Conservation (phyloP, 2,329 filamentous ascomycete genomes). For the Fusarium sp. region DNA sequence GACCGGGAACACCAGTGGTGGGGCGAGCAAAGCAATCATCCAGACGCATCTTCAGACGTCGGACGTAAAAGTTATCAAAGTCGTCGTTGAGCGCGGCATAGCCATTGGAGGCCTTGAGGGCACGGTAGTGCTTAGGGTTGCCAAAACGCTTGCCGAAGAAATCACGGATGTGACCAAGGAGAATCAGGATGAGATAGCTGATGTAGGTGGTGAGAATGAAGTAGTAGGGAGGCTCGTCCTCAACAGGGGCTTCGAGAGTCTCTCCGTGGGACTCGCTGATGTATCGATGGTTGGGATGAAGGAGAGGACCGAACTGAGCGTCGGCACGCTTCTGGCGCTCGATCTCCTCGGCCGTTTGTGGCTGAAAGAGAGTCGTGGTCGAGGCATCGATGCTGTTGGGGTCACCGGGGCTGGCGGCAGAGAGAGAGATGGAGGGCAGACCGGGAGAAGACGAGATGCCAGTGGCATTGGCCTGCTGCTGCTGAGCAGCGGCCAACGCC, state of each 20-base stretch:
- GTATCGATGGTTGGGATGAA: slow-evolving; percentile 85
- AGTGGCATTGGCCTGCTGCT: slow-evolving; percentile 63
- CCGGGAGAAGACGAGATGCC: slow-evolving; percentile 79
- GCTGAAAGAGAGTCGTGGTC: slow-evolving; percentile 85
- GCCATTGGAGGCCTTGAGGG: slow-evolving; percentile 84
- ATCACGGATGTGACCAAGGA: slow-evolving; percentile 94
- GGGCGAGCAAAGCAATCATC: slow-evolving; percentile 97
- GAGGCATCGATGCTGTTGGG: slow-evolving; percentile 76
- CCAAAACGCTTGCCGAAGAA: slow-evolving; percentile 98
- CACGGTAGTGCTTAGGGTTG: slow-evolving; percentile 82
- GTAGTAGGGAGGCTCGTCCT: slow-evolving; percentile 97
- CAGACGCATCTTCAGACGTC: slow-evolving; percentile 91
- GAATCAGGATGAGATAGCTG: slow-evolving; percentile 95
- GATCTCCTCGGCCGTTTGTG: slow-evolving; percentile 85
- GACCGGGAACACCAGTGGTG: slow-evolving; percentile 91
- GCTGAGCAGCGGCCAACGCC: slow-evolving; percentile 75
- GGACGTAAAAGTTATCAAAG: slow-evolving; percentile 98
- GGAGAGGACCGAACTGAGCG: slow-evolving; percentile 90
- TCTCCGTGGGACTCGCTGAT: slow-evolving; percentile 87
- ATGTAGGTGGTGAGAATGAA: slow-evolving; percentile 98
- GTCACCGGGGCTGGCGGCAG: slow-evolving; percentile 84
- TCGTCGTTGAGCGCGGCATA: slow-evolving; percentile 97
- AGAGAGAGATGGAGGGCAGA: slow-evolving; percentile 91
- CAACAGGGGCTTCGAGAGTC: slow-evolving; percentile 83
- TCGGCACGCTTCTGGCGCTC: slow-evolving; percentile 81